Conservation (phyloP, 139 green algal species). For the Micractinium conductrix region DNA sequence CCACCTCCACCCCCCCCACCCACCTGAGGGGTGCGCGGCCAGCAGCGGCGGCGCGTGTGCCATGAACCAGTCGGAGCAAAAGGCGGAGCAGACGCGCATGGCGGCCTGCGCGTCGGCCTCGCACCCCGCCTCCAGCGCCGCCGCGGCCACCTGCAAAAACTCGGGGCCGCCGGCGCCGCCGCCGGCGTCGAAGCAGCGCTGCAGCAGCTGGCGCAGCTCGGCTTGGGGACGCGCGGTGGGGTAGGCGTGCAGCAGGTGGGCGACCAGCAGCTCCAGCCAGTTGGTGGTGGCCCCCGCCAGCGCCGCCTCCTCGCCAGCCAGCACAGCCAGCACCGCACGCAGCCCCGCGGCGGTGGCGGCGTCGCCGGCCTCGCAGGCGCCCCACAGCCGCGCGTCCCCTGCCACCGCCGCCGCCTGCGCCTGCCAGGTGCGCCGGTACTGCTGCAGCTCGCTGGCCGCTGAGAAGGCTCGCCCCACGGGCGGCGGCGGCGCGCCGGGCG, state of each 20-base stretch:
- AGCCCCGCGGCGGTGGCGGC: slow-evolving; percentile 36
- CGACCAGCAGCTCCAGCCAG: slow-evolving; percentile 74
- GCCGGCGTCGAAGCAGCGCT: slow-evolving; percentile 11
- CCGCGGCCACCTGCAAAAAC: slow-evolving; percentile 42
- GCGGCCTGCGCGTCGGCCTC: slow-evolving; percentile 51
- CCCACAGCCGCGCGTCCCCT: slow-evolving; percentile 41
- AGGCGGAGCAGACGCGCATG: slow-evolving; percentile 39
- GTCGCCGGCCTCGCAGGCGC: slow-evolving; percentile 14
- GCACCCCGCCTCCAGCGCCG: slow-evolving; percentile 26
- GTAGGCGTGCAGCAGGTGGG: slow-evolving; percentile 61
- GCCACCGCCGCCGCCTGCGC: slow-evolving; percentile 41
- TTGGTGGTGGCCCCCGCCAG: slow-evolving; percentile 10
- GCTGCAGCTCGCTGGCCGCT: slow-evolving; percentile 2
- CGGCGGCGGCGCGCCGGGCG: neutral
- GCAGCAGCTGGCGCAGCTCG: slow-evolving; percentile 56
- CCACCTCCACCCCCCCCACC: neutral
- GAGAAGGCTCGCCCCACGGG: slow-evolving; percentile 28
- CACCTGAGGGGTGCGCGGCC: slow-evolving; percentile 42
- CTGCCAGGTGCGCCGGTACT: slow-evolving; percentile 52
- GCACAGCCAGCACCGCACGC: slow-evolving; percentile 52
- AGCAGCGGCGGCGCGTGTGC: slow-evolving; percentile 69
- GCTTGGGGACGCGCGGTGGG: slow-evolving; percentile 38
- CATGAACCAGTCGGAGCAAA: slow-evolving; percentile 70
- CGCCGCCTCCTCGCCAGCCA: slow-evolving; percentile 55
- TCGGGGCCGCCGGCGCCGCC: slow-evolving; percentile 3